Conservation (phyloP, 768 basidiomycete species). For the Pulveroboletus sp. region DNA sequence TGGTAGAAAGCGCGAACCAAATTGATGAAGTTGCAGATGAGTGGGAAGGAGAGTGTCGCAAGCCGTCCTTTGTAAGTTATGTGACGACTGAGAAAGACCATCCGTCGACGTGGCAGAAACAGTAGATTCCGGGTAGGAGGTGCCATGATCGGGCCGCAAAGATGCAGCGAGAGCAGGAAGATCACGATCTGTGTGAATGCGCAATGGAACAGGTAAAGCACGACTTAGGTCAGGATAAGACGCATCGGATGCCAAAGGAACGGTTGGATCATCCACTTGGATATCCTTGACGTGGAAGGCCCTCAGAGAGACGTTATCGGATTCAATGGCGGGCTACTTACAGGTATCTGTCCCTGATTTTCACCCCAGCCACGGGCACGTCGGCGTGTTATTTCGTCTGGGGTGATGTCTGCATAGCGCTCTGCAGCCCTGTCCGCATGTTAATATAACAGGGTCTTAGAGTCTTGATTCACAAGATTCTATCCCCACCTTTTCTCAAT, state of each 20-base stretch:
- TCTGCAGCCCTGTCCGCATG: constrained; percentile 67
- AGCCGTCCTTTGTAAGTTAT: constrained; percentile 37
- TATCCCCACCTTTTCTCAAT: constrained; percentile 74
- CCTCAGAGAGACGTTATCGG: constrained; percentile 7
- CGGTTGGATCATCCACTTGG: constrained; percentile 7
- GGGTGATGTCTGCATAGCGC: constrained; percentile 64
- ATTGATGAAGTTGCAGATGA: constrained; percentile 68
- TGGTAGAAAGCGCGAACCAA: constrained; percentile 84
- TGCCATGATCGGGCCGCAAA: constrained; percentile 3
- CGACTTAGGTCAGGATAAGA: constrained; percentile 12
- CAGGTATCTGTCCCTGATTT: constrained; percentile 24
- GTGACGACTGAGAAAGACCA: constrained; percentile 28
- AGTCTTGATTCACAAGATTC: background rate
- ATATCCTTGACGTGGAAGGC: constrained; percentile 9
- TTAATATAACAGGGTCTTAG: background rate
- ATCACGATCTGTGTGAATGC: constrained; percentile 44
- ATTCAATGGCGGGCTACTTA: constrained; percentile 8
- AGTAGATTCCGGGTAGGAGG: constrained; percentile 6
- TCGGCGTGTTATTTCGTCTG: constrained; percentile 54
- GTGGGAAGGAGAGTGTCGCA: constrained; percentile 56
- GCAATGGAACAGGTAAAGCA: constrained; percentile 26
- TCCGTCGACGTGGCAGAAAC: constrained; percentile 21
- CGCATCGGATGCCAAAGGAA: constrained; percentile 2
- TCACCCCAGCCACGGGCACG: constrained; percentile 72
- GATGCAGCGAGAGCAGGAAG: constrained; percentile 26